Evolutionary conservation across 208 protist genomes (phyloP).

Genomic region (Trypanosoma boissoni): DNA sequence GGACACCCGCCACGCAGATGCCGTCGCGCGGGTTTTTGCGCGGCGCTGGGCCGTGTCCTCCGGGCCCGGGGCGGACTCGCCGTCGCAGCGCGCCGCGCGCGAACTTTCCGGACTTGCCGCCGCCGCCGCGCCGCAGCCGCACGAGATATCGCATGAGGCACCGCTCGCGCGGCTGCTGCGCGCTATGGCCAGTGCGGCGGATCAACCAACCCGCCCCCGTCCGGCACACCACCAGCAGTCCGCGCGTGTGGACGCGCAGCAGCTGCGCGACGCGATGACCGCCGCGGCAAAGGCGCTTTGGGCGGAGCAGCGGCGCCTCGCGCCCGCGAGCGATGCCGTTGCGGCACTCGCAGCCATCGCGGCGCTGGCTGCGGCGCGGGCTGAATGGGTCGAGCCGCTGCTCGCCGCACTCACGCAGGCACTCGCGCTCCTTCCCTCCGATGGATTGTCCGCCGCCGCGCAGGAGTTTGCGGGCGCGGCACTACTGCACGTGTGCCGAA

Average conservation of each 20-base stretch:
- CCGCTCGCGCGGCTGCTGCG: slow-evolving; percentile 59
- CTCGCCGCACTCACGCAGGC: slow-evolving; percentile 48
- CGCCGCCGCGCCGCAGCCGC: slow-evolving; percentile 38
- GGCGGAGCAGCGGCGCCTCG: slow-evolving; percentile 44
- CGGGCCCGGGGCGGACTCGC: too few species aligned
- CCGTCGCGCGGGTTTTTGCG: slow-evolving; percentile 60
- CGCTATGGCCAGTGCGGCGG: slow-evolving; percentile 31
- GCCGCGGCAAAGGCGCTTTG: slow-evolving; percentile 54
- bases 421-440: slow-evolving; percentile 28
- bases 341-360: slow-evolving; percentile 51
- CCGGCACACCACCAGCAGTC: slow-evolving; percentile 27
- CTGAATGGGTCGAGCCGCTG: slow-evolving; percentile 64
- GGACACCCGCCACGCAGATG: slow-evolving; percentile 32
- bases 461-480: slow-evolving; percentile 33
- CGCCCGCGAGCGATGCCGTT: slow-evolving; percentile 41
- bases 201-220: background rate
- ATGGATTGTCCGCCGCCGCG: background rate
- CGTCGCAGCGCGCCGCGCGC: slow-evolving; percentile 36
- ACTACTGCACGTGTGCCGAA: slow-evolving; percentile 52
- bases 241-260: slow-evolving; percentile 24
- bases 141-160: slow-evolving; percentile 47
- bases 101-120: slow-evolving; percentile 55
- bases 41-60: slow-evolving; percentile 78
- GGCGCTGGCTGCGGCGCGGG: slow-evolving; percentile 39
- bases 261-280: slow-evolving; percentile 57